Percentiles rank a stretch among this genome's conserved stretches.
phyloP scores from a whole-genome alignment of 2,329 filamentous ascomycete genomes.

The Clarireedia sp. region DNA sequence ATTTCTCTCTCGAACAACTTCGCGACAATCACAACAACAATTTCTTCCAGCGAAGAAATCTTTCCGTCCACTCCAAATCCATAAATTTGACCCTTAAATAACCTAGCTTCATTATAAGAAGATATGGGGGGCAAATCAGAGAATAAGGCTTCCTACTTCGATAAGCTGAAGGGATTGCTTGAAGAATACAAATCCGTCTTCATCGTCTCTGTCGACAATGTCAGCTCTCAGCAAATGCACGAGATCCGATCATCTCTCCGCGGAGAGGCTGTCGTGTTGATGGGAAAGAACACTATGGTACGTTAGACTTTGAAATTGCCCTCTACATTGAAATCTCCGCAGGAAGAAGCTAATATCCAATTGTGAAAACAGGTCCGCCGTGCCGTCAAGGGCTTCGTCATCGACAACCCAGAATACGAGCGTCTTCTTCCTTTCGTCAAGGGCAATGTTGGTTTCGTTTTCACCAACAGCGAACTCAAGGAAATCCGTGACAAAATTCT shows the following conservation, averaged over 20 bases:
- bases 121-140: constrained; percentile 96
- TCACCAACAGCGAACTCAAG: constrained; percentile 97
- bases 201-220: constrained; percentile 98
- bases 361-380: constrained; percentile 63
- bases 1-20: neutral
- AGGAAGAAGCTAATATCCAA: constrained; percentile 8
- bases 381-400: constrained; percentile 90
- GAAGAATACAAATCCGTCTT: constrained; percentile 97
- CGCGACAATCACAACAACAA: constrained; percentile 6
- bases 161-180: constrained; percentile 97
- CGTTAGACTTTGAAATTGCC: neutral
- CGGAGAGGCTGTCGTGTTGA: constrained; percentile 87
- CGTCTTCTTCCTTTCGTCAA: constrained; percentile 91
- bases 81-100: constrained; percentile 77
- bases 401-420: constrained; percentile 93
- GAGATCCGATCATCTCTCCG: constrained; percentile 93
- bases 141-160: constrained; percentile 97
- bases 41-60: constrained; percentile 9
- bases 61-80: constrained; percentile 17
- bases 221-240: constrained; percentile 99
- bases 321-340: neutral
- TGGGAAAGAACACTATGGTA: constrained; percentile 99
- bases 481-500: constrained; percentile 87
- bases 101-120: constrained; percentile 95
- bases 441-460: constrained; percentile 99